Conservation (phyloP, 2,329 filamentous ascomycete species). For the Fusarium stilboides region DNA sequence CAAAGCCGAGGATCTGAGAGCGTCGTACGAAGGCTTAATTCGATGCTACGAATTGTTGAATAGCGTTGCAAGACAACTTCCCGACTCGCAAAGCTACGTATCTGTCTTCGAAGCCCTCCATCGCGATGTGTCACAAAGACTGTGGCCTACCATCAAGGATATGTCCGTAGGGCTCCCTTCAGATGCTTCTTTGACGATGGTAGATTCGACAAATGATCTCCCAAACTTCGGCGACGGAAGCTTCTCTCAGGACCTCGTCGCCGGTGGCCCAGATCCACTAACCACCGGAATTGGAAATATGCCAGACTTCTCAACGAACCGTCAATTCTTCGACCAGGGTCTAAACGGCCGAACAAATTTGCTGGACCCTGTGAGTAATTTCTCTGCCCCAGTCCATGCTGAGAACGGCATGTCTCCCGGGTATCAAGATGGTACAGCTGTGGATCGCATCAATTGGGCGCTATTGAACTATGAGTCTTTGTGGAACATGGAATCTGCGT, state of each 20-base stretch:
- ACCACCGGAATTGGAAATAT: not conserved
- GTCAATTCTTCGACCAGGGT: conserved; percentile 7
- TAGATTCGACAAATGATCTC: not conserved
- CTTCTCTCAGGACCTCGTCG: fast-evolving
- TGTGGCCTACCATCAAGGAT: not conserved
- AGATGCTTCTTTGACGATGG: not conserved
- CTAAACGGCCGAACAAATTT: fast-evolving
- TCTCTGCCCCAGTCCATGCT: not conserved
- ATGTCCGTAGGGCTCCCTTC: fast-evolving
- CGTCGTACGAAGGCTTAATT: not conserved
- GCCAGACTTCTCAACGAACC: not conserved
- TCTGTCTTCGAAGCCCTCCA: conserved; percentile 39
- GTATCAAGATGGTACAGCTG: conserved; percentile 14
- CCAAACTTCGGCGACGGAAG: not conserved
- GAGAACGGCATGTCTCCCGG: fast-evolving
- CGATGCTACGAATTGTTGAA: conserved; percentile 7
- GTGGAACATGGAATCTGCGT: conserved; percentile 35
- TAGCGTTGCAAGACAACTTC: conserved; percentile 26
- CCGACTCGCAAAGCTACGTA: conserved; percentile 37
- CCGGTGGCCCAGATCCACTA: not conserved
- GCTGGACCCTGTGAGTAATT: not conserved
- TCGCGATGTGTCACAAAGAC: conserved; percentile 19
- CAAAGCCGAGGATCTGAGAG: conserved; percentile 3
- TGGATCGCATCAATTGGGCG: conserved; percentile 23
- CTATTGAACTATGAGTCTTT: conserved; percentile 26